Evolutionary conservation across 768 basidiomycete genomes (phyloP).

Genomic region (Rhodosporidiobolus odoratus): DNA sequence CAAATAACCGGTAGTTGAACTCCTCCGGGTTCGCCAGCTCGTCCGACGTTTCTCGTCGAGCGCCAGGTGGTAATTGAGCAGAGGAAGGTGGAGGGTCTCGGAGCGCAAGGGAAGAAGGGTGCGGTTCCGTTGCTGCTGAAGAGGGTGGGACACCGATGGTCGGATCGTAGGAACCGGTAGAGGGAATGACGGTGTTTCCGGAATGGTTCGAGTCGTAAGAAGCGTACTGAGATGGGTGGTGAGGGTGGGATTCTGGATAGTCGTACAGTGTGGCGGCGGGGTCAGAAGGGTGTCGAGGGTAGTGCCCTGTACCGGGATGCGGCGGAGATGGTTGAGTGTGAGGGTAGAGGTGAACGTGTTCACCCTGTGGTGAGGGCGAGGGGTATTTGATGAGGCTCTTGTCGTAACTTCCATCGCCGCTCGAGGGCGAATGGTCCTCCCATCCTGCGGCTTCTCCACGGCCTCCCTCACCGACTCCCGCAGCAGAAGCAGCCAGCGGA

Average conservation of each 20-base stretch:
- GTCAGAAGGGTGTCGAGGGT: background rate
- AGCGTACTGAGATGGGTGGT: background rate
- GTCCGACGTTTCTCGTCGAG: background rate
- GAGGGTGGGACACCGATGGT: background rate
- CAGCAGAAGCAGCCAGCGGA: background rate
- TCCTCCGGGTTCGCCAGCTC: slow-evolving; percentile 33
- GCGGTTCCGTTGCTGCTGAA: background rate
- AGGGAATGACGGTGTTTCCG: background rate
- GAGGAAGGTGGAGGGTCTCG: background rate
- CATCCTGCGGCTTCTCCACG: background rate
- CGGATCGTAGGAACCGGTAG: background rate
- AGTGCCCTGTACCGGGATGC: background rate
- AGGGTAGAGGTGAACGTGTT: background rate
- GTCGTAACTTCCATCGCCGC: slow-evolving; percentile 16
- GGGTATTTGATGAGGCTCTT: slow-evolving; percentile 11
- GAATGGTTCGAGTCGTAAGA: slow-evolving; percentile 7
- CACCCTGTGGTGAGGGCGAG: background rate
- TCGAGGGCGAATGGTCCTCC: slow-evolving; percentile 9
- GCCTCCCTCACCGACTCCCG: background rate
- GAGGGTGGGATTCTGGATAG: background rate
- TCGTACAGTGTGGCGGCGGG: background rate
- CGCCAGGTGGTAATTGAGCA: background rate
- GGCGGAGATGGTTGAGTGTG: background rate
- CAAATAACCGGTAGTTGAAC: slow-evolving; percentile 19
- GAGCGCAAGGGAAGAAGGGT: slow-evolving; percentile 1